phyloP scores from a whole-genome alignment of 495 filamentous ascomycete species.

The Neurospora sp. region DNA sequence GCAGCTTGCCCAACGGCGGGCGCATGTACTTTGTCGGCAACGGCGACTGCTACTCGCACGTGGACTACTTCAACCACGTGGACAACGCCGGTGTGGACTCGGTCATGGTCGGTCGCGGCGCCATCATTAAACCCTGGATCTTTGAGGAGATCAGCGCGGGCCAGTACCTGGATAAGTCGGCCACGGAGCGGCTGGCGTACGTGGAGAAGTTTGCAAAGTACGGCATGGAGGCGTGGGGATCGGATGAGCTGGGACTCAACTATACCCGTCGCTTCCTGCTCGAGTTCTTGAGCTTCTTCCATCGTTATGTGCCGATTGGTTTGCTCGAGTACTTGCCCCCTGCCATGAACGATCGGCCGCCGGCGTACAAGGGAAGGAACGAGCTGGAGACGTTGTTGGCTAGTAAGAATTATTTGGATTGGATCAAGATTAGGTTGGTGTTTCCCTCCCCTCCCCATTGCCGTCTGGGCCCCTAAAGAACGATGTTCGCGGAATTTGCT shows the following conservation, averaged over 20 bases:
- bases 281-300: conserved; percentile 89
- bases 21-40: conserved; percentile 88
- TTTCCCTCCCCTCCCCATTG: background rate
- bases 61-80: conserved; percentile 75
- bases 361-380: conserved; percentile 69
- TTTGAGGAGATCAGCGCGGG: conserved; percentile 90
- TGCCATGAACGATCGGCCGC: conserved; percentile 75
- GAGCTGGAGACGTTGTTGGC: conserved; percentile 86
- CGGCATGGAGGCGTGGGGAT: conserved; percentile 88
- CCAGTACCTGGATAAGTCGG: conserved; percentile 91
- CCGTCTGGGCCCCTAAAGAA: background rate
- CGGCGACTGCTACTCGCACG: conserved; percentile 88
- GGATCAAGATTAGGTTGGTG: conserved; percentile 89
- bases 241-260: conserved; percentile 85
- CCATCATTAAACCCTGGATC: conserved; percentile 92
- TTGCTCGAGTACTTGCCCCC: conserved; percentile 82
- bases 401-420: conserved; percentile 87
- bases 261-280: conserved; percentile 82
- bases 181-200: conserved; percentile 73
- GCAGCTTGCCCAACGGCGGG: conserved; percentile 47
- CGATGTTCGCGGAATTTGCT: background rate
- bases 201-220: conserved; percentile 83
- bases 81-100: conserved; percentile 67
- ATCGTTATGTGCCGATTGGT: conserved; percentile 83
- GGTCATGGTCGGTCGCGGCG: conserved; percentile 87